Percentiles rank a stretch among this genome's conserved stretches.
These are phyloP conservation scores for Trichoderma sp. DNA, from an alignment of 2,329 filamentous ascomycete genomes.

Conservation along the genomic window DNA sequence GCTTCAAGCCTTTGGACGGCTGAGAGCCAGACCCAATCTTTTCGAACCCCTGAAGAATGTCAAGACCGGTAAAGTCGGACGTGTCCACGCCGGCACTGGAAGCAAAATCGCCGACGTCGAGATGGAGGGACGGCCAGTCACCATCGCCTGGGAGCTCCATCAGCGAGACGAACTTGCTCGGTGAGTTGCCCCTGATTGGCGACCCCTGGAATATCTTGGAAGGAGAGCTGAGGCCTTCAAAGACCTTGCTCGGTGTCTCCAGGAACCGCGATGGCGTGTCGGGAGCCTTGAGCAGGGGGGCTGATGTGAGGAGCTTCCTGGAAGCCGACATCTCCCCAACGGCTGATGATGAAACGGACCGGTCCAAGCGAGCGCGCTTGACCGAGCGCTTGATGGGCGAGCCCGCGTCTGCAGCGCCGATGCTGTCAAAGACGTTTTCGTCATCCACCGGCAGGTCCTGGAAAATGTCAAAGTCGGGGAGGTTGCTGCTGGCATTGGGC, in stretches of 20 bases:
- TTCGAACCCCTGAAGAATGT: slow-evolving; percentile 75
- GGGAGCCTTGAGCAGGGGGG: slow-evolving; percentile 54
- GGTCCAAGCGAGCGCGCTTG: slow-evolving; percentile 63
- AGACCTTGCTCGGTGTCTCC: slow-evolving; percentile 61
- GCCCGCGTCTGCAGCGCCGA: slow-evolving; percentile 55
- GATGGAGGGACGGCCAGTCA: slow-evolving; percentile 43
- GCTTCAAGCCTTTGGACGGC: slow-evolving; percentile 34
- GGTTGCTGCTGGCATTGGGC: slow-evolving; percentile 48
- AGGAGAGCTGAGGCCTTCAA: slow-evolving; percentile 58
- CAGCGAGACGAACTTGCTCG: slow-evolving; percentile 51
- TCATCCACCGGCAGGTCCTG: slow-evolving; percentile 43
- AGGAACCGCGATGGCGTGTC: slow-evolving; percentile 45
- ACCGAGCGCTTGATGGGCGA: slow-evolving; percentile 68
- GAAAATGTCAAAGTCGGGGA: slow-evolving; percentile 66
- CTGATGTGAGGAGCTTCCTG: slow-evolving; percentile 55
- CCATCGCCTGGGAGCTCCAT: slow-evolving; percentile 44
- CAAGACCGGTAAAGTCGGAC: slow-evolving; percentile 62
- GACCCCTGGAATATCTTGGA: slow-evolving; percentile 52
- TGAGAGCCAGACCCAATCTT: slow-evolving; percentile 63
- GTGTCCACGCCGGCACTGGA: slow-evolving; percentile 54
- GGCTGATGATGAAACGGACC: slow-evolving; percentile 63
- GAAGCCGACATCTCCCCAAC: slow-evolving; percentile 60
- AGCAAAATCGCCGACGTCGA: slow-evolving; percentile 47
- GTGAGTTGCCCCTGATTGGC: slow-evolving; percentile 47
- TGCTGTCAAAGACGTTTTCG: slow-evolving; percentile 41